Evolutionary conservation across 352 stramenopile genomes (phyloP).

Genomic region (Phytophthora crassamura): DNA sequence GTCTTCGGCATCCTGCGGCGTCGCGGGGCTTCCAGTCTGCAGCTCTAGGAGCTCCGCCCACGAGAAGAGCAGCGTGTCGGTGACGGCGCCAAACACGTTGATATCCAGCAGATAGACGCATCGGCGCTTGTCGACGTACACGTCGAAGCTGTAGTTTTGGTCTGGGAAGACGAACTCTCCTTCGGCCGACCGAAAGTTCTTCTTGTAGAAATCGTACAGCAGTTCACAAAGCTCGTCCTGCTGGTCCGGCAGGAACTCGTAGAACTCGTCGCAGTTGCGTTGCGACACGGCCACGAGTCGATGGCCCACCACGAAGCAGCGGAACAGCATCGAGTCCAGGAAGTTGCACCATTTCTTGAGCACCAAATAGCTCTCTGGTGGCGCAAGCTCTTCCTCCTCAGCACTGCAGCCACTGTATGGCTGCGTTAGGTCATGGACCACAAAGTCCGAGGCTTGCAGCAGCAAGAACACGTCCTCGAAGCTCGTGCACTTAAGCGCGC

Average conservation of each 20-base stretch:
- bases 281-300: slow-evolving; percentile 91
- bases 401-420: slow-evolving; percentile 76
- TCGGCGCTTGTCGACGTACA: slow-evolving; percentile 95
- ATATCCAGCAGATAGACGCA: slow-evolving; percentile 95
- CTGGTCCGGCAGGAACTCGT: slow-evolving; percentile 86
- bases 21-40: slow-evolving; percentile 20
- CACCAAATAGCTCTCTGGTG: slow-evolving; percentile 72
- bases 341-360: slow-evolving; percentile 96
- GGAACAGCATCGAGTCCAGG: slow-evolving; percentile 95
- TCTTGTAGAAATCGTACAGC: slow-evolving; percentile 73
- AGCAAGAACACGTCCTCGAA: slow-evolving; percentile 88
- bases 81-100: slow-evolving; percentile 94
- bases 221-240: slow-evolving; percentile 72
- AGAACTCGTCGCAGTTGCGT: slow-evolving; percentile 92
- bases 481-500: slow-evolving; percentile 73
- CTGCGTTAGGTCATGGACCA: slow-evolving; percentile 91
- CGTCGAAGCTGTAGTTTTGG: slow-evolving; percentile 91
- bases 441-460: slow-evolving; percentile 88
- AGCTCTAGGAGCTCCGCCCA: slow-evolving; percentile 86
- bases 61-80: slow-evolving; percentile 93
- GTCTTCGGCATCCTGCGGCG: slow-evolving; percentile 40
- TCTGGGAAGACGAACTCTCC: slow-evolving; percentile 60
- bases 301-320: slow-evolving; percentile 91
- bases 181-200: slow-evolving; percentile 43
- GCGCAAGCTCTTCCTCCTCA: slow-evolving; percentile 11